These are phyloP conservation scores for Pestalotiopsis sp. DNA, from an alignment of 2,329 filamentous ascomycete genomes.

Conservation along the genomic window DNA sequence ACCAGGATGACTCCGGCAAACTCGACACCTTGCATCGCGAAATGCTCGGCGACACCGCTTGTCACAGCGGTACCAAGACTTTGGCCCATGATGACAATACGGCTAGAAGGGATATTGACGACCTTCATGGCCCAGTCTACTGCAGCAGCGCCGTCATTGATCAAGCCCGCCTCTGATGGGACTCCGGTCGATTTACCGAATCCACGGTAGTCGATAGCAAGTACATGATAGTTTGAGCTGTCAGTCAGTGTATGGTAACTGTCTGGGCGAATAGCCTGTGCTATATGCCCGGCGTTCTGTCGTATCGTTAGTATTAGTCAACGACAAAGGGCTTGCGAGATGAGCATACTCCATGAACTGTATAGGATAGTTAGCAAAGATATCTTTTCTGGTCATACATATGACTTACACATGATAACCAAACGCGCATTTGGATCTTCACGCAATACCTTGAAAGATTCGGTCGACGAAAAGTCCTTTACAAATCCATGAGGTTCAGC, in stretches of 20 bases:
- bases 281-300: conserved; percentile 84
- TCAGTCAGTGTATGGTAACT: conserved; percentile 79
- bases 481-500: conserved; percentile 52
- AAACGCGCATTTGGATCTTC: conserved; percentile 66
- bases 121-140: conserved; percentile 72
- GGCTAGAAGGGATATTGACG: conserved; percentile 66
- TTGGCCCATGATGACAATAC: conserved; percentile 83
- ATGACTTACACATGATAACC: conserved; percentile 62
- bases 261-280: conserved; percentile 74
- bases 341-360: neutral
- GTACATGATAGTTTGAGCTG: conserved; percentile 74
- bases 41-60: conserved; percentile 73
- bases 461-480: conserved; percentile 55
- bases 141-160: conserved; percentile 74
- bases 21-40: conserved; percentile 60
- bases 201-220: conserved; percentile 91
- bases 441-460: conserved; percentile 63
- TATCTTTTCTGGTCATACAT: neutral
- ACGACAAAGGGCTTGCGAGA: neutral
- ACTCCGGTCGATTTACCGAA: conserved; percentile 81
- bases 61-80: conserved; percentile 87
- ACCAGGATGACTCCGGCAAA: conserved; percentile 83
- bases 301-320: neutral
- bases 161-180: conserved; percentile 80
- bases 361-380: neutral